phyloP scores from a whole-genome alignment of 495 filamentous ascomycete genomes.

The Hyaloscypha hepaticicola region DNA sequence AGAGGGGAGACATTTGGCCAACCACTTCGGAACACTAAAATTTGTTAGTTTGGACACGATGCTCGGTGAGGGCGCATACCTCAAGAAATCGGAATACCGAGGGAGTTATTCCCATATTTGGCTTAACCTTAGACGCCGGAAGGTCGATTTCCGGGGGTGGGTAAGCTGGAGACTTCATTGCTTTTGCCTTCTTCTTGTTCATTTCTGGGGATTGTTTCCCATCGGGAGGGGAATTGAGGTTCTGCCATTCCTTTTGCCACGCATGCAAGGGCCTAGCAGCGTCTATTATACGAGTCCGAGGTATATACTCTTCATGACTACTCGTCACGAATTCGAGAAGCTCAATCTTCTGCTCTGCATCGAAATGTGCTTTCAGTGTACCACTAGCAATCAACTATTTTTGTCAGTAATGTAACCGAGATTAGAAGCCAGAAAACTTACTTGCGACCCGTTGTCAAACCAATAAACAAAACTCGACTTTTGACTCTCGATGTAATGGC shows the following conservation, averaged over 20 bases:
- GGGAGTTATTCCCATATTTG: conserved; percentile 56
- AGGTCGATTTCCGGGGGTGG: conserved; percentile 58
- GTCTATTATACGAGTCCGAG: conserved; percentile 54
- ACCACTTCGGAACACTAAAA: conserved; percentile 69
- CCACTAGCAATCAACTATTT: conserved; percentile 63
- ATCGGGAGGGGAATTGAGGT: conserved; percentile 50
- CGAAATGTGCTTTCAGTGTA: conserved; percentile 62
- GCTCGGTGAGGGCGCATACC: conserved; percentile 40
- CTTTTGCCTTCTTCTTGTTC: conserved; percentile 63
- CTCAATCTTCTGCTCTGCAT: conserved; percentile 68
- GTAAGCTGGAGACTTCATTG: conserved; percentile 46
- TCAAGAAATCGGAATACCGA: conserved; percentile 68
- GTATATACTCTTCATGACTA: conserved; percentile 67
- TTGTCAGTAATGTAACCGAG: conserved; percentile 5
- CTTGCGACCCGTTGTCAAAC: conserved; percentile 69
- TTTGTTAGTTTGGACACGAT: not conserved
- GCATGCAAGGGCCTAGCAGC: conserved; percentile 51
- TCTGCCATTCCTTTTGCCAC: conserved; percentile 56
- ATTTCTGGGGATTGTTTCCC: conserved; percentile 69
- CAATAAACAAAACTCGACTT: conserved; percentile 69
- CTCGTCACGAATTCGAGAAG: conserved; percentile 65
- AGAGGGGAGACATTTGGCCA: conserved; percentile 69
- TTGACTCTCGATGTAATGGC: conserved; percentile 60
- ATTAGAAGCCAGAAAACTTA: conserved; percentile 40
- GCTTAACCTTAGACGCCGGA: conserved; percentile 62